A percentile compares a stretch with the other conserved stretches of the same genome.
phyloP scores from a whole-genome alignment of 2,329 filamentous ascomycete genomes.

The Amauroascus niger region DNA sequence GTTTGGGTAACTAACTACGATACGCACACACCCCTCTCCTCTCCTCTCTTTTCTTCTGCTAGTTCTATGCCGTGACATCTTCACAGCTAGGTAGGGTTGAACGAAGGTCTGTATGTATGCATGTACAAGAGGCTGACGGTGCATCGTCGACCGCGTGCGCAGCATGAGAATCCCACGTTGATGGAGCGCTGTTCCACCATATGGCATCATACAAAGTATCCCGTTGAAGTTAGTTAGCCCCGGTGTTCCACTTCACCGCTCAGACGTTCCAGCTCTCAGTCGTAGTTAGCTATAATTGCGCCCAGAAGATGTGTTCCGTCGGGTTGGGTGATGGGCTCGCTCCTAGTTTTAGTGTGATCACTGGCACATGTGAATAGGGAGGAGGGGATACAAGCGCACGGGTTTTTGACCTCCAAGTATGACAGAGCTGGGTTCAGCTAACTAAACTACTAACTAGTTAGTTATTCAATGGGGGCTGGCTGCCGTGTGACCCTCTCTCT shows the following conservation, averaged over 20 bases:
- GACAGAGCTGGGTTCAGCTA: background rate
- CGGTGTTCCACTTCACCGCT: background rate
- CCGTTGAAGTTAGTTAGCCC: background rate
- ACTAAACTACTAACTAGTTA: too few species aligned
- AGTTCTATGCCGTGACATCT: too few species aligned
- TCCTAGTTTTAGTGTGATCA: background rate
- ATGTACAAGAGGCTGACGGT: background rate
- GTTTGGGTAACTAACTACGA: too few species aligned
- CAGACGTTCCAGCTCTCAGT: background rate
- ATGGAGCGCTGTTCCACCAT: slow-evolving; percentile 8
- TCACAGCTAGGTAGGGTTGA: background rate
- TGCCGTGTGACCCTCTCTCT: background rate
- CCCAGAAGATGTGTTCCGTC: too few species aligned
- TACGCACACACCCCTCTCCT: background rate
- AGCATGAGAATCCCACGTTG: slow-evolving; percentile 9
- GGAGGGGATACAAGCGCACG: background rate
- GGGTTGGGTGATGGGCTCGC: background rate
- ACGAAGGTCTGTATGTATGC: too few species aligned
- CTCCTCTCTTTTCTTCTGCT: too few species aligned
- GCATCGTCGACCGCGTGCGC: background rate
- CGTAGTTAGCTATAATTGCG: background rate
- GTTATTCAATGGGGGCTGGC: background rate
- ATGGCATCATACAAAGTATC: background rate
- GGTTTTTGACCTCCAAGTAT: background rate
- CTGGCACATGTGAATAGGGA: too few species aligned